Conservation (phyloP, 345 rosid species). For the Stellera chamaejasme region DNA sequence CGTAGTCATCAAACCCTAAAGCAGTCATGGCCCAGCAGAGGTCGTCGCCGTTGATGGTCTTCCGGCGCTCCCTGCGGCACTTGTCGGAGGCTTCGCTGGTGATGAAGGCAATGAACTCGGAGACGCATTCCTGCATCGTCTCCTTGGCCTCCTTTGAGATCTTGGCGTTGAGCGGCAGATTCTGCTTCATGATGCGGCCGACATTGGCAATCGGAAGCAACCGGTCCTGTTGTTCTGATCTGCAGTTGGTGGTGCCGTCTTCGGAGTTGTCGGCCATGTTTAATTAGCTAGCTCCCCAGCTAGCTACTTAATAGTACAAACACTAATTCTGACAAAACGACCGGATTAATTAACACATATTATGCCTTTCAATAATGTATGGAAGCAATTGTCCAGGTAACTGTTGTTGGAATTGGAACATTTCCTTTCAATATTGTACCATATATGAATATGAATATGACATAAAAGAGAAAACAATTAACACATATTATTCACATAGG, state of each 20-base stretch:
- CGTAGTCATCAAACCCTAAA: constrained; percentile 25
- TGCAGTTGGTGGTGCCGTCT: constrained; percentile 13
- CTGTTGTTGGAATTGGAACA: no score
- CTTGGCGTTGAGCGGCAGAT: constrained; percentile 20
- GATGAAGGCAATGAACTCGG: constrained; percentile 28
- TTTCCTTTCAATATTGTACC: no score
- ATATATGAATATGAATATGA: no score
- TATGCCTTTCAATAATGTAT: no score
- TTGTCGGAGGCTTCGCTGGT: constrained; percentile 29
- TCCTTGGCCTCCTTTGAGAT: constrained; percentile 30
- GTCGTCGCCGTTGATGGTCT: constrained; percentile 29
- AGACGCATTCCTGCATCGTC: constrained; percentile 32
- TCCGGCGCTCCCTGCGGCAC: constrained; percentile 27
- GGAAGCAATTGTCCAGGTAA: no score
- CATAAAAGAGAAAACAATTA: no score
- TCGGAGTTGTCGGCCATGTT: constrained; percentile 27
- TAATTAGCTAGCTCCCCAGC: neutral
- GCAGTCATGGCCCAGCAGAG: constrained; percentile 22
- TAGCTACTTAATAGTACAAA: neutral
- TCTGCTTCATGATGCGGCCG: constrained; percentile 31
- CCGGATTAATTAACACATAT: no score
- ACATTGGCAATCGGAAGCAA: constrained; percentile 32
- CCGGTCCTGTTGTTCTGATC: constrained; percentile 18
- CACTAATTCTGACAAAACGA: neutral
- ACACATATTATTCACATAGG: no score